Evolutionary conservation across 1,284 basidiomycete genomes (phyloP).

Genomic region (Ganoderma lingzhi): DNA sequence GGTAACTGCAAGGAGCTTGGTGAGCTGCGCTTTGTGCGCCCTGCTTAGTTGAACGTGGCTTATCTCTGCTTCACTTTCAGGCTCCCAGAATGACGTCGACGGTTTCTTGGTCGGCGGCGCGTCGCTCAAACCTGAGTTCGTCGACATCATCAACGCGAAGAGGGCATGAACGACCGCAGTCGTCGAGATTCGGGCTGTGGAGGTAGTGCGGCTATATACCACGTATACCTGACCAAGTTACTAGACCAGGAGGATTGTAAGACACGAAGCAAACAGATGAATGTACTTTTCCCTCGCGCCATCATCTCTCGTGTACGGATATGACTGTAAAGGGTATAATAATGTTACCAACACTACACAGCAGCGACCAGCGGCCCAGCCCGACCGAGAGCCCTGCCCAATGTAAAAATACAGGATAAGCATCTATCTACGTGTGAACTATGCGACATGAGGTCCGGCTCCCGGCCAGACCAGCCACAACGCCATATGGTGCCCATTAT

Average conservation of each 20-base stretch:
- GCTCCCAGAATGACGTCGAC: conserved; percentile 86
- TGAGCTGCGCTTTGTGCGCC: conserved; percentile 46
- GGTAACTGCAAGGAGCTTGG: conserved; percentile 89
- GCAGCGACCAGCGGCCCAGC: background rate
- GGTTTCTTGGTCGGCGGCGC: conserved; percentile 99
- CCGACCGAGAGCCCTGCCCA: background rate
- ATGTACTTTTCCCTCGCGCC: conserved; percentile 1
- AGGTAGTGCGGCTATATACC: background rate
- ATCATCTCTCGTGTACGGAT: background rate
- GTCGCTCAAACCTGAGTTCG: conserved; percentile 97
- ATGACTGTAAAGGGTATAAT: background rate
- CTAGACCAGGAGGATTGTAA: background rate
- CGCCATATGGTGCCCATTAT: background rate
- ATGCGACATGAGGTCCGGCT: background rate
- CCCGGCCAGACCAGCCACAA: background rate
- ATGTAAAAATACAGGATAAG: conserved; percentile 4
- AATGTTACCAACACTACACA: background rate
- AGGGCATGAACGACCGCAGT: conserved; percentile 37
- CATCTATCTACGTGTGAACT: background rate
- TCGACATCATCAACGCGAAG: conserved; percentile 88
- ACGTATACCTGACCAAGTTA: background rate
- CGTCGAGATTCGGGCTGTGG: background rate
- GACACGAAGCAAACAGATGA: conserved; percentile 4
- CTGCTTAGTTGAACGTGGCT: conserved; percentile 4
- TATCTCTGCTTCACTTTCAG: conserved; percentile 47